Percentiles rank a stretch among this genome's conserved stretches.
Conservation (phyloP, 805 yeast species). For the Cyberlindnera bimundalis region DNA sequence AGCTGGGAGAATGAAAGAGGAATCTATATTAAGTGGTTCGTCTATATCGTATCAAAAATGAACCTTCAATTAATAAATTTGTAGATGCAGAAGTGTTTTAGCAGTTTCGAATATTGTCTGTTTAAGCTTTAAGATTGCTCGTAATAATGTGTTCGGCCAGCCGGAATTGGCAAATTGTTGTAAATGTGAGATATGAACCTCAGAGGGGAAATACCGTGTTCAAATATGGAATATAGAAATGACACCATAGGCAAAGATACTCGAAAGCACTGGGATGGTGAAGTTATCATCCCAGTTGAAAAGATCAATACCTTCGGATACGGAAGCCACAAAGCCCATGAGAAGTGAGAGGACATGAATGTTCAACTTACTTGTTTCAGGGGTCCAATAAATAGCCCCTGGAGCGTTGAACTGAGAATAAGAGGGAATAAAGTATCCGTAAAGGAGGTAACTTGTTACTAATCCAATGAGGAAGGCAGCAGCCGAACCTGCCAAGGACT, state of each 20-base stretch:
- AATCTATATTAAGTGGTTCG: no score
- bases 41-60: no score
- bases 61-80: no score
- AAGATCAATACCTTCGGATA: constrained; percentile 80
- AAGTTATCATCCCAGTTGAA: constrained; percentile 85
- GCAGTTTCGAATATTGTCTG: no score
- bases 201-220: no score
- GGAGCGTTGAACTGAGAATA: constrained; percentile 52
- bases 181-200: no score
- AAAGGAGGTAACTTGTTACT: constrained; percentile 59
- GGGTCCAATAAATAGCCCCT: constrained; percentile 63
- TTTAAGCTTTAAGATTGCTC: no score
- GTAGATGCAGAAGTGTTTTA: no score
- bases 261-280: constrained; percentile 87
- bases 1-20: no score
- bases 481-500: constrained; percentile 84
- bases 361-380: constrained; percentile 54
- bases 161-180: not conserved
- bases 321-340: constrained; percentile 79
- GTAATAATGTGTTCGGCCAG: not conserved
- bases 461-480: constrained; percentile 83
- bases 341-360: constrained; percentile 52
- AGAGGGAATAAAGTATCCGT: constrained; percentile 68
- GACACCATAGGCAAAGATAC: constrained; percentile 54
- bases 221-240: constrained; percentile 34